These are phyloP conservation scores for Grosmannia huntii DNA, from an alignment of 2,329 filamentous ascomycete species.

Conservation along the genomic window DNA sequence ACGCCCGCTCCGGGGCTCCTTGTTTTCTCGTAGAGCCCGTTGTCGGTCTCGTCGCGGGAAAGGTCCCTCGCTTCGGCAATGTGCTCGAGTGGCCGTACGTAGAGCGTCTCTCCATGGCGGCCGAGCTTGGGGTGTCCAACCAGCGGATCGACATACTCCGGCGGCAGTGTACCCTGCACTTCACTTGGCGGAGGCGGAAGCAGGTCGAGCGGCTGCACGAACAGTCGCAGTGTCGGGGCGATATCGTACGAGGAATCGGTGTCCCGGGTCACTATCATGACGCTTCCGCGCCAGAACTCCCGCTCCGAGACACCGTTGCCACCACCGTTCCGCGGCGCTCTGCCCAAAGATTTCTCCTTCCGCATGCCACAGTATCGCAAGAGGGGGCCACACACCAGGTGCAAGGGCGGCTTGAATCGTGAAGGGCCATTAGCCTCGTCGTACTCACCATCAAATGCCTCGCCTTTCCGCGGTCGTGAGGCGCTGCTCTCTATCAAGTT, in stretches of 20 bases:
- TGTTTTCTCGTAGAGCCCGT: slow-evolving; percentile 66
- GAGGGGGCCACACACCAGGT: slow-evolving; percentile 80
- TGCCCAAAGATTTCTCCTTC: slow-evolving; percentile 37
- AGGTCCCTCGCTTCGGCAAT: slow-evolving; percentile 67
- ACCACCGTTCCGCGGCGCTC: slow-evolving; percentile 22
- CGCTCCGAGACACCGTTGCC: slow-evolving; percentile 31
- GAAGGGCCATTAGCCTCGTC: slow-evolving; percentile 52
- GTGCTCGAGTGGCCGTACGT: slow-evolving; percentile 80
- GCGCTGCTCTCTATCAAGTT: slow-evolving; percentile 26
- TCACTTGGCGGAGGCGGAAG: slow-evolving; percentile 65
- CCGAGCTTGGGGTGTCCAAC: slow-evolving; percentile 79
- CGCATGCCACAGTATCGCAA: slow-evolving; percentile 80
- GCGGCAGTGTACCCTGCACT: slow-evolving; percentile 51
- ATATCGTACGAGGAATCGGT: slow-evolving; percentile 70
- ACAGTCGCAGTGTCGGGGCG: slow-evolving; percentile 67
- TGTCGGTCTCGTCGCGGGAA: slow-evolving; percentile 65
- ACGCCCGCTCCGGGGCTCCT: slow-evolving; percentile 32
- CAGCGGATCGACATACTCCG: slow-evolving; percentile 80
- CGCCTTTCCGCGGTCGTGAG: slow-evolving; percentile 39
- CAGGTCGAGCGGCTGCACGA: slow-evolving; percentile 74
- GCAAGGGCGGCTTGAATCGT: slow-evolving; percentile 70
- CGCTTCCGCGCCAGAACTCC: slow-evolving; percentile 82
- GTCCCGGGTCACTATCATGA: slow-evolving; percentile 93
- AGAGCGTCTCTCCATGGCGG: slow-evolving; percentile 72
- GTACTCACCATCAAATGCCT: slow-evolving; percentile 54